Evolutionary conservation across 495 filamentous ascomycete genomes (phyloP).

Genomic region (Penicillium taxi): DNA sequence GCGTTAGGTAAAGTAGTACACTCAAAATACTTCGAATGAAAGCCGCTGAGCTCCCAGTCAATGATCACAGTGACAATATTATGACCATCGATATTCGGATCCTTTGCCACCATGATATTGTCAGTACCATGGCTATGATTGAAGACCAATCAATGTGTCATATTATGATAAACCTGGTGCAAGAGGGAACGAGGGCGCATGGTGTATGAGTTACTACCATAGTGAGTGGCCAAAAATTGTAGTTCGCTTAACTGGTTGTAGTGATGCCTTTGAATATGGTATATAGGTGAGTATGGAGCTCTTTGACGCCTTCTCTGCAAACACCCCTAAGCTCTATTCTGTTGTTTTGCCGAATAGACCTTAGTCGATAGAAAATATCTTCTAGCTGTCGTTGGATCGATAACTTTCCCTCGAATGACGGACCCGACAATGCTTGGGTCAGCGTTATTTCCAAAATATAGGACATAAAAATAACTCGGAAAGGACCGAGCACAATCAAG

Average conservation of each 20-base stretch:
- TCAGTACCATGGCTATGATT: constrained; percentile 30
- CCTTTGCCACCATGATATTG: constrained; percentile 33
- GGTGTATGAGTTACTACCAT: constrained; percentile 20
- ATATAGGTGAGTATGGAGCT: constrained; percentile 14
- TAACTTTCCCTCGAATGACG: constrained; percentile 19
- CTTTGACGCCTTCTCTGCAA: constrained; percentile 27
- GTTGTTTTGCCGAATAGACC: constrained; percentile 16
- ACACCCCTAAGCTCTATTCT: constrained; percentile 21
- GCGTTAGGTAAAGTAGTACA: constrained; percentile 23
- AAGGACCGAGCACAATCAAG: constrained; percentile 17
- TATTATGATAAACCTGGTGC: constrained; percentile 7
- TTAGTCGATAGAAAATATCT: constrained; percentile 21
- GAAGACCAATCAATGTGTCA: constrained; percentile 20
- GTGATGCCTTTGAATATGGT: constrained; percentile 21
- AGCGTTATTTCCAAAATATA: constrained; percentile 24
- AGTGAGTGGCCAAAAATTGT: constrained; percentile 24
- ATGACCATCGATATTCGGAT: constrained; percentile 13
- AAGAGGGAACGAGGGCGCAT: constrained; percentile 21
- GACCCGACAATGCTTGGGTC: constrained; percentile 19
- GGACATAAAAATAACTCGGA: constrained; percentile 26
- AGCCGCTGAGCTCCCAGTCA: constrained; percentile 31
- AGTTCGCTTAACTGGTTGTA: constrained; percentile 23
- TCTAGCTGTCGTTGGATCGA: constrained; percentile 28
- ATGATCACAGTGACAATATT: constrained; percentile 25
- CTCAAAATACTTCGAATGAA: constrained; percentile 29